Evolutionary conservation across 495 filamentous ascomycete species (phyloP).

Genomic region (Parmelia sp.): DNA sequence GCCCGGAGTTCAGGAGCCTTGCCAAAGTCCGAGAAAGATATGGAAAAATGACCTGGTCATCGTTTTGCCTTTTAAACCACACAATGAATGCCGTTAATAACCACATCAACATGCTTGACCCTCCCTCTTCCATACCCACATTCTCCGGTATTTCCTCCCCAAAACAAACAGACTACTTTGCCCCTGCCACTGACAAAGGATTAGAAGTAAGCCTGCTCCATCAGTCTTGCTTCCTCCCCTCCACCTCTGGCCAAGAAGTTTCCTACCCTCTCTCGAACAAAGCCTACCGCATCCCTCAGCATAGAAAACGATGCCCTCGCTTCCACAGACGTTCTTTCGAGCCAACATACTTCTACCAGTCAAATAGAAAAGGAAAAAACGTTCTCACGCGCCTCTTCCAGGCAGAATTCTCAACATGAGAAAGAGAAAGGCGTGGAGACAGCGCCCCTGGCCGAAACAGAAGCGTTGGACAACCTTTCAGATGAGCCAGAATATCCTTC

Average conservation of each 20-base stretch:
- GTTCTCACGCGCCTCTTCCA: neutral
- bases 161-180: neutral
- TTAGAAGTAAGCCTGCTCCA: neutral
- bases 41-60: neutral
- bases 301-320: neutral
- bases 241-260: slow-evolving; percentile 15
- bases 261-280: slow-evolving; percentile 7
- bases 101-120: neutral
- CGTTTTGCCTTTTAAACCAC: neutral
- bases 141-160: neutral
- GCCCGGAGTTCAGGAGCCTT: neutral
- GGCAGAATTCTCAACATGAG: neutral
- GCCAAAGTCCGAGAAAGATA: neutral
- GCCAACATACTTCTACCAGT: slow-evolving; percentile 7
- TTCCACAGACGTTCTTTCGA: neutral
- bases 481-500: slow-evolving; percentile 47
- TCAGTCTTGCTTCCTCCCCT: neutral
- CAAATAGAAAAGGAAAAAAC: slow-evolving; percentile 9
- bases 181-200: neutral
- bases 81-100: neutral
- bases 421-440: slow-evolving; percentile 19
- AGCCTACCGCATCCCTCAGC: slow-evolving; percentile 1
- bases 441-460: slow-evolving; percentile 26
- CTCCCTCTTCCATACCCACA: neutral
- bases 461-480: slow-evolving; percentile 25